Evolutionary conservation across 2,329 filamentous ascomycete species (phyloP).

Genomic region (Curvularia eragrostidis): DNA sequence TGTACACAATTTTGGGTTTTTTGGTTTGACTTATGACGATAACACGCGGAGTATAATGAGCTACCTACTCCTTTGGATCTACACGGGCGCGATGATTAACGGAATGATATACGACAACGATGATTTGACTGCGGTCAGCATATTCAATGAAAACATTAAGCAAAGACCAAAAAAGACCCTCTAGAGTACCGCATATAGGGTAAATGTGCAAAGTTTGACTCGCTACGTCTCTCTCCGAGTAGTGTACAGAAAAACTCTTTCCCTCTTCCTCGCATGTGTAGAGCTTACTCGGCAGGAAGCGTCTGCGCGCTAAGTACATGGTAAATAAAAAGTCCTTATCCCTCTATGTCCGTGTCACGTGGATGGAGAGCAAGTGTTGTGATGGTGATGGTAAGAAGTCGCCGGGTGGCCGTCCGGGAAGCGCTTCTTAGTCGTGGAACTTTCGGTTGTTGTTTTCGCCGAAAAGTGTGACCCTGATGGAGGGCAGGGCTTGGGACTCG

Average conservation of each 20-base stretch:
- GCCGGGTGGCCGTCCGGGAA: conserved; percentile 1
- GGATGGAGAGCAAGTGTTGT: conserved; percentile 1
- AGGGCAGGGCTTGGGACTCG: conserved; percentile 82
- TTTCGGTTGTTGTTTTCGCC: conserved; percentile 94
- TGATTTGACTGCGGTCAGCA: background rate
- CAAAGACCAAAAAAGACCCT: background rate
- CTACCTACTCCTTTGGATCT: conserved; percentile 12
- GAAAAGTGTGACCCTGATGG: conserved; percentile 84
- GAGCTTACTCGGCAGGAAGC: conserved; percentile 9
- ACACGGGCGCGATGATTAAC: background rate
- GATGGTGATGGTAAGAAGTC: conserved; percentile 1
- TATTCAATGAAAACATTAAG: background rate
- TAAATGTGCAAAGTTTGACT: conserved; percentile 20
- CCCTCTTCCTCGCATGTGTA: conserved; percentile 4
- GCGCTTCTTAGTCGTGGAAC: conserved; percentile 77
- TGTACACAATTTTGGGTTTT: background rate
- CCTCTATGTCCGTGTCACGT: conserved; percentile 1
- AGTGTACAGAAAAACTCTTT: conserved; percentile 18
- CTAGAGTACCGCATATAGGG: conserved; percentile 2
- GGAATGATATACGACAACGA: background rate
- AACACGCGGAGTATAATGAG: background rate
- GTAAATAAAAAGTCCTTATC: background rate
- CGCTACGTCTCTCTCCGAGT: conserved; percentile 20
- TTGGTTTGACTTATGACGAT: conserved; percentile 1
- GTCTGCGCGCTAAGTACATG: background rate